These are phyloP conservation scores for Clarireedia homoeocarpa DNA, from an alignment of 2,329 filamentous ascomycete species.

Conservation along the genomic window DNA sequence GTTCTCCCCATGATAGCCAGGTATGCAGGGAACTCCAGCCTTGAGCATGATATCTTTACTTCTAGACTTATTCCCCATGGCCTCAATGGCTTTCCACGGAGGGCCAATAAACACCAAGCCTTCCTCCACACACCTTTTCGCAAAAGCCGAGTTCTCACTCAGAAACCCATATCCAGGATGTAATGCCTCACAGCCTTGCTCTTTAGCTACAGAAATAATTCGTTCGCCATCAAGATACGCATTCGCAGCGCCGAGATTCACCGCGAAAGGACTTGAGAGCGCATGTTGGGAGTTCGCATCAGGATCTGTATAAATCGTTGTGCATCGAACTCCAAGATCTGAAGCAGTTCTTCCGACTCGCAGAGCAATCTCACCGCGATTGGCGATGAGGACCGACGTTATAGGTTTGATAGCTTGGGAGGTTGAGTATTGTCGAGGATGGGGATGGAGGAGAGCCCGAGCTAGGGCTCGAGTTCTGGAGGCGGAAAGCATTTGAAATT, in stretches of 20 bases:
- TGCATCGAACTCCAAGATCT: conserved; percentile 83
- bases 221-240: conserved; percentile 90
- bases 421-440: conserved; percentile 16
- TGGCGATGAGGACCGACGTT: conserved; percentile 86
- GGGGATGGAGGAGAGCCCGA: conserved; percentile 19
- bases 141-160: conserved; percentile 89
- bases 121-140: conserved; percentile 77
- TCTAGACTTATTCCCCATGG: conserved; percentile 89
- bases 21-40: conserved; percentile 93
- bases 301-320: conserved; percentile 89
- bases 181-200: conserved; percentile 79
- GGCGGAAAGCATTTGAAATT: conserved; percentile 21
- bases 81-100: conserved; percentile 69
- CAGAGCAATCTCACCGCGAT: conserved; percentile 92
- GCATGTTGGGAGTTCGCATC: conserved; percentile 86
- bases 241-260: conserved; percentile 74
- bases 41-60: conserved; percentile 96
- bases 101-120: conserved; percentile 94
- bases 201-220: conserved; percentile 82
- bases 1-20: conserved; percentile 84
- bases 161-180: conserved; percentile 96
- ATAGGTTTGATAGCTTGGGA: conserved; percentile 37
- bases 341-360: conserved; percentile 85
- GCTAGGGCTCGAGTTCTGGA: conserved; percentile 24
- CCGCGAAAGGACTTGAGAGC: conserved; percentile 70